Base-by-base conservation (phyloP, 805 yeast species). In the Candida oleophila region DNA sequence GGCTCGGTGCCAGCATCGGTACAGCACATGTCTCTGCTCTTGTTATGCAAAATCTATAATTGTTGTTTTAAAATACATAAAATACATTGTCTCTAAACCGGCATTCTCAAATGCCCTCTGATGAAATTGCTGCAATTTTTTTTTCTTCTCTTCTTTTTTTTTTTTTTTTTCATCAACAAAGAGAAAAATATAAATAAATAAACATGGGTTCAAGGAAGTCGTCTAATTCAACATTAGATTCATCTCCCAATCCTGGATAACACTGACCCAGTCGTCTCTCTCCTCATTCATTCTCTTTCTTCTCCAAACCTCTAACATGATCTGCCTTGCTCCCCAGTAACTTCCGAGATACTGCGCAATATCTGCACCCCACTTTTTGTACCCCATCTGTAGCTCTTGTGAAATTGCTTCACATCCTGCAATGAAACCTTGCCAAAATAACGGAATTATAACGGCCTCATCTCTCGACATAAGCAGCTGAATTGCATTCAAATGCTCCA, bases 371-470 rank as follows among this genome's bases (percentile, higher is more conserved):
- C 96, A 89, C 48, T 74, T 71, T 57, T 81, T 83, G 65, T 80
- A 88, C 37, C 89, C 83, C 49, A 74, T 66, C 52, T 87, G 92
- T 33, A 83, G 64, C 32, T 71, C 72, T 1, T 64, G 55, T 4
- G 83, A 79, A 49, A 79, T 76, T 9, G 90, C 85, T 50, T 87
- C 89, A 56, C 94, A 85, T 0, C 95, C 96, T 1, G 92, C 90
- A 38, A 89, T 84, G 54, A 89, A 89, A 0, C 94, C 95, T 58
- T 87, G 92, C 94, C 96, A 89, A 55, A 88, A 82, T 30, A 88
- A 68, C 3, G 97, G 96, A 32, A 85, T 80, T 43, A 81, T 81
- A 18, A 85, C 77, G 1, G 84, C 81, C 44, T 71, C 68, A 21
- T 79, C 82, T 18, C 74, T 66, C 4, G 77, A 76, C 30, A 84